Percentiles rank a stretch among this genome's conserved stretches.
These are phyloP conservation scores for Rhododendron ovatum DNA, from an alignment of 148 eudicot genomes.

Conservation along the genomic window DNA sequence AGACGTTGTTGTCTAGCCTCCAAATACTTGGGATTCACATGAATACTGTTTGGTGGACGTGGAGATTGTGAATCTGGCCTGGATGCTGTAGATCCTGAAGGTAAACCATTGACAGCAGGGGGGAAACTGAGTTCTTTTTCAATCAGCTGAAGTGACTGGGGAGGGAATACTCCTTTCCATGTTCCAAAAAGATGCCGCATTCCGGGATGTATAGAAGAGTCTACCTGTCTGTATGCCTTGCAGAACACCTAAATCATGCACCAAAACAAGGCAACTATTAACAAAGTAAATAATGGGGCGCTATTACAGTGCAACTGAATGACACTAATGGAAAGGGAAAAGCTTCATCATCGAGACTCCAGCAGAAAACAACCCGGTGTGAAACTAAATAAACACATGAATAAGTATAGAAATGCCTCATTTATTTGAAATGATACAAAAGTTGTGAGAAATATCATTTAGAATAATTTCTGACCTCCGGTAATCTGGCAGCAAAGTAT, in stretches of 20 bases:
- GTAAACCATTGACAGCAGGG: constrained; percentile 57
- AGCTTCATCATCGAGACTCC: background rate
- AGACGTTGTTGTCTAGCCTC: constrained; percentile 78
- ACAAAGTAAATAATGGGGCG: background rate
- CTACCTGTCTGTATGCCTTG: constrained; percentile 89
- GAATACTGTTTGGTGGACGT: constrained; percentile 77
- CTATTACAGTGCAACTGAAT: background rate
- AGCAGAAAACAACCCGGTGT: background rate
- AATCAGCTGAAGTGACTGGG: constrained; percentile 76
- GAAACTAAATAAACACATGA: background rate
- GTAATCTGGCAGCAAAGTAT: constrained; percentile 72
- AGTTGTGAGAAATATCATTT: background rate
- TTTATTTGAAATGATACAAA: background rate
- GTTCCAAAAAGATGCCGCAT: constrained; percentile 98
- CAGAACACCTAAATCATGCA: constrained; percentile 72
- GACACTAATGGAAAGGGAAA: background rate
- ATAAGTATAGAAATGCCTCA: background rate
- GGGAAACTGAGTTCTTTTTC: constrained; percentile 82
- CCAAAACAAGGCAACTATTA: constrained; percentile 8
- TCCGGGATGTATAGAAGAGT: constrained; percentile 59
- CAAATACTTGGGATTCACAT: constrained; percentile 92
- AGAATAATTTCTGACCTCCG: constrained; percentile 68
- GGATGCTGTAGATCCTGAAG: constrained; percentile 51
- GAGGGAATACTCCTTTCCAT: constrained; percentile 96
- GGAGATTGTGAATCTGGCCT: constrained; percentile 67